Evolutionary conservation across 2,329 filamentous ascomycete genomes (phyloP), one percentile per base, ranked within the genome.

Genomic region (Harringtonia aguacate): DNA sequence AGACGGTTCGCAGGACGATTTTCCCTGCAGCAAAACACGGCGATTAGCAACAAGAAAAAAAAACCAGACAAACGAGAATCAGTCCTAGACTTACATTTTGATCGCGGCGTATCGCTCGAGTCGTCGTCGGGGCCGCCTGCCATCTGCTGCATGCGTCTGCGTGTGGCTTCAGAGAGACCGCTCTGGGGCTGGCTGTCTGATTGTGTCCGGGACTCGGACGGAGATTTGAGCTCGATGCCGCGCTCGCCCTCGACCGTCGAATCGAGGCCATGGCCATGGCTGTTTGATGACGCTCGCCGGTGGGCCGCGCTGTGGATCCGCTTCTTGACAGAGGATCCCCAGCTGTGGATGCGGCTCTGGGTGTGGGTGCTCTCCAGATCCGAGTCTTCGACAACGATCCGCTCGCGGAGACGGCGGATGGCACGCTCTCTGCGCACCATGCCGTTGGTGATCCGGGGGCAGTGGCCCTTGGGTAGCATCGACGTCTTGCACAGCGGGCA

Each of bases 401-500:
- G 68, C 44, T 76, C 72, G 37, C 81, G 69, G 39, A 84, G 60
- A 29, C 72, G 69, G 24, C 82, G 68, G 13, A 87, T 66, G 21
- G 83, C 75, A 15, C 84, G 73, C 61, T 95, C 88, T 33, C 85
- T 76, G 18, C 85, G 79, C 7, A 94, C 88, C 84, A 94, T 94
- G 15, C 75, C 73, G 53, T 94, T 92, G 6, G 87, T 94, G 35
- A 94, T 79, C 17, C 71, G 70, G 1, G 82, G 80, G 45, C 77
- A 80, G 54, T 77, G 77, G 0, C 86, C 66, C 53, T 59, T 55
- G 8, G 89, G 88, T 1, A 95, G 65, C 55, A 89, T 86, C 40
- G 77, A 85, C 48, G 81, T 77, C 60, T 95, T 95, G 69, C 92
- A 98, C 53, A 94, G 69, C 1, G 92, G 90, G 56, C 92, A 98